These are phyloP conservation scores for Akebia trifoliata DNA, from an alignment of 164 flowering plant species.

Conservation along the genomic window DNA sequence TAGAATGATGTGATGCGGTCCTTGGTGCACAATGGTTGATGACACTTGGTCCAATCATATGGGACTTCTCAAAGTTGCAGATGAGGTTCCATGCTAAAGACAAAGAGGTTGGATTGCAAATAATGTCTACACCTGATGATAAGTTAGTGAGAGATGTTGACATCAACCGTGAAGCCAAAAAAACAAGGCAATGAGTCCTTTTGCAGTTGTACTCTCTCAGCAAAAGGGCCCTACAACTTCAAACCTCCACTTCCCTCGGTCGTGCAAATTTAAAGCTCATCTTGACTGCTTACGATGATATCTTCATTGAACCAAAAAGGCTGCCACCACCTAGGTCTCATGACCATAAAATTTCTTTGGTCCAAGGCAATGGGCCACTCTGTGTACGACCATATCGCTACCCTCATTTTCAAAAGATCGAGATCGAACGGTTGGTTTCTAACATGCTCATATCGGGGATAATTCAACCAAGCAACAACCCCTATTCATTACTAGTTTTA, in stretches of 20 bases:
- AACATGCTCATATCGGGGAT: neutral
- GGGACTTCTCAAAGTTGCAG: neutral
- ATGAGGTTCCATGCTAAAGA: neutral
- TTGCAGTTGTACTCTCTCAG: no score
- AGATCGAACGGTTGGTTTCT: neutral
- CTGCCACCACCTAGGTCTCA: neutral
- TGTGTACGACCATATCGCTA: neutral
- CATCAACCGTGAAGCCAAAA: neutral
- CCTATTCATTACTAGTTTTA: neutral
- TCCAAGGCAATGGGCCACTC: neutral
- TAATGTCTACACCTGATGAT: neutral
- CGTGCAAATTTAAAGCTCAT: no score
- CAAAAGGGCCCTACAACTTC: no score
- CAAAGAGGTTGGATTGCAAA: neutral
- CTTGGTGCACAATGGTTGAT: constrained; percentile 2
- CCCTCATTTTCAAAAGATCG: neutral
- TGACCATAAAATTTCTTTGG: neutral
- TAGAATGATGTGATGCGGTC: no score
- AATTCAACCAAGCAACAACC: constrained; percentile 1
- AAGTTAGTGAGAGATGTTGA: neutral
- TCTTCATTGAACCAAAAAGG: neutral
- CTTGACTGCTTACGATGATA: no score
- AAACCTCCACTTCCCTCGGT: no score
- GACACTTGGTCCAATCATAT: neutral
- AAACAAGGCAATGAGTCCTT: neutral